phyloP scores from a whole-genome alignment of 2,329 filamentous ascomycete species.

The Aplosporella prunicola region DNA sequence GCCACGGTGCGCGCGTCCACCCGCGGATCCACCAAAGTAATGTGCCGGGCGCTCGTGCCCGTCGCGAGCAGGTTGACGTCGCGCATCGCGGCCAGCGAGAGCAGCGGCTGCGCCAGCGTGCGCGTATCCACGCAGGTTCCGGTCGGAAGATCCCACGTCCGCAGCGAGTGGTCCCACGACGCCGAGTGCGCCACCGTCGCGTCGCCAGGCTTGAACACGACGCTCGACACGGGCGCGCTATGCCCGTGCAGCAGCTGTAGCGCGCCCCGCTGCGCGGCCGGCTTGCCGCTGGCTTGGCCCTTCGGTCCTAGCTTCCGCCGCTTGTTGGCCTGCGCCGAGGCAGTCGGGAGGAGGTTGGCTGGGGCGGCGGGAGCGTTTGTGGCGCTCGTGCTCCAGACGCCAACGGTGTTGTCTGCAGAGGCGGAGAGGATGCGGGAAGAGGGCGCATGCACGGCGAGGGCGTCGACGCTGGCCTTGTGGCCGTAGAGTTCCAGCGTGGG shows the following conservation, averaged over 20 bases:
- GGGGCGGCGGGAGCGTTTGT: slow-evolving; percentile 66
- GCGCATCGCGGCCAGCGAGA: slow-evolving; percentile 67
- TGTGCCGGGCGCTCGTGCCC: slow-evolving; percentile 75
- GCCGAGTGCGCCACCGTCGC: slow-evolving; percentile 82
- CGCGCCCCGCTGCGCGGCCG: slow-evolving; percentile 65
- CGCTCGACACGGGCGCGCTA: slow-evolving; percentile 64
- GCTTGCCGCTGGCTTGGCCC: slow-evolving; percentile 47
- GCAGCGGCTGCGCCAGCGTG: slow-evolving; percentile 72
- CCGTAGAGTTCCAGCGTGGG: slow-evolving; percentile 75
- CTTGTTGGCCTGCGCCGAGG: slow-evolving; percentile 57
- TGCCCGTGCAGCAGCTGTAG: slow-evolving; percentile 65
- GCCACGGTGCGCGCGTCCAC: slow-evolving; percentile 65
- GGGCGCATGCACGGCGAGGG: slow-evolving; percentile 61
- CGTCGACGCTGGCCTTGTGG: slow-evolving; percentile 65
- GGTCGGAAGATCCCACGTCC: slow-evolving; percentile 85
- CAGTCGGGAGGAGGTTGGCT: slow-evolving; percentile 56
- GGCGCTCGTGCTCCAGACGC: slow-evolving; percentile 81
- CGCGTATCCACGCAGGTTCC: slow-evolving; percentile 68
- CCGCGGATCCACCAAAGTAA: slow-evolving; percentile 87
- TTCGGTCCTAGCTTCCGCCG: slow-evolving; percentile 57
- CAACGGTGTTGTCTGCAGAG: slow-evolving; percentile 71
- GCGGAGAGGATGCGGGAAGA: slow-evolving; percentile 76
- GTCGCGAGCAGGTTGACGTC: slow-evolving; percentile 56
- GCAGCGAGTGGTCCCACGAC: slow-evolving; percentile 83
- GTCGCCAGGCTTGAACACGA: slow-evolving; percentile 77